Percentiles rank a stretch among this genome's conserved stretches.
Conservation (phyloP, 31 red algal genomes). For the Endocladia muricata region DNA sequence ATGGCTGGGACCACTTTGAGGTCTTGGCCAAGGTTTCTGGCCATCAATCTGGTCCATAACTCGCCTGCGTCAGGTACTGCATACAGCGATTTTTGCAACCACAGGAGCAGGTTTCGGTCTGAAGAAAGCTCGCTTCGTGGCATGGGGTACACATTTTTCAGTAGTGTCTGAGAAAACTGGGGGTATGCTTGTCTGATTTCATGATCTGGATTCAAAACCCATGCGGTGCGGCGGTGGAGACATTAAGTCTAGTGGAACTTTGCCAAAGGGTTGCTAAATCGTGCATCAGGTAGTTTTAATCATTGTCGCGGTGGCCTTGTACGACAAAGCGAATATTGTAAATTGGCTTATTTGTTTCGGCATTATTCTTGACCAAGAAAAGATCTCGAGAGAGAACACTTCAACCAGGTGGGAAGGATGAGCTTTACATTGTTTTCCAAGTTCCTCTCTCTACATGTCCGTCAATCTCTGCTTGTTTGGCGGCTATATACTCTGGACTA, state of each 20-base stretch:
- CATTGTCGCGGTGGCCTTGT: slow-evolving; percentile 4
- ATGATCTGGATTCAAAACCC: slow-evolving; percentile 9
- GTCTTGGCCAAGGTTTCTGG: neutral
- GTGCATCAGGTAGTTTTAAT: slow-evolving; percentile 12
- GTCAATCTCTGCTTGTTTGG: slow-evolving; percentile 13
- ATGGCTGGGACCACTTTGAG: neutral
- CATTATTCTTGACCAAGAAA: slow-evolving; percentile 1
- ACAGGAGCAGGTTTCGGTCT: neutral
- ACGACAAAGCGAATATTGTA: slow-evolving; percentile 18
- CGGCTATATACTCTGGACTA: neutral
- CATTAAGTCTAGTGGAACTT: slow-evolving; percentile 5
- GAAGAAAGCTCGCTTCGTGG: neutral
- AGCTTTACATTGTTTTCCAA: neutral
- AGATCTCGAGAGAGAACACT: slow-evolving; percentile 8
- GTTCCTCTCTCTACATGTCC: slow-evolving; percentile 1
- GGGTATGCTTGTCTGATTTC: slow-evolving; percentile 32
- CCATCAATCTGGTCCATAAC: slow-evolving; percentile 9
- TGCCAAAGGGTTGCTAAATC: slow-evolving; percentile 16
- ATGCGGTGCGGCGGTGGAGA: slow-evolving; percentile 1
- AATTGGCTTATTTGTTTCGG: neutral
- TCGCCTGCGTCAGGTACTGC: slow-evolving; percentile 2
- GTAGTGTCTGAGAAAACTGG: neutral
- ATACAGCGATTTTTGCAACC: neutral
- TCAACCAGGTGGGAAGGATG: neutral
- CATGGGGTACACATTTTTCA: neutral